Evolutionary conservation across 2,329 filamentous ascomycete genomes (phyloP).

Genomic region (Ploettnerulaceae sp.): DNA sequence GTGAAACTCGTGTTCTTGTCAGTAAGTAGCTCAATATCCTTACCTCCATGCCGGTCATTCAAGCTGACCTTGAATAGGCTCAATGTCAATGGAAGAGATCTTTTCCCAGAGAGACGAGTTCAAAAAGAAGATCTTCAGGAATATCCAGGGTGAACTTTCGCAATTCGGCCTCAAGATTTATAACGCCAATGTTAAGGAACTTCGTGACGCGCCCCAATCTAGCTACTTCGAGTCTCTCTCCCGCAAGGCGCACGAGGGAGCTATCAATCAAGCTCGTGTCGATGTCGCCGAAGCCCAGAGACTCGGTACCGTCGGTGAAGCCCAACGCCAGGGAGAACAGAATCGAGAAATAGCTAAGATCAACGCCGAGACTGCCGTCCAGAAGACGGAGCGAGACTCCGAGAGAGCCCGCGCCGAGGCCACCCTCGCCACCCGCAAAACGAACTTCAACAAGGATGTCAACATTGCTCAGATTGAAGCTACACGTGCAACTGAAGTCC

Average conservation of each 20-base stretch:
- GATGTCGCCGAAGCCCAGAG: conserved; percentile 62
- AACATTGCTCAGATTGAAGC: conserved; percentile 73
- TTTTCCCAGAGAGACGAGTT: conserved; percentile 66
- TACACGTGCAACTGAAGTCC: conserved; percentile 64
- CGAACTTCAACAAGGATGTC: conserved; percentile 67
- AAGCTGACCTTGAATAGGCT: conserved; percentile 36
- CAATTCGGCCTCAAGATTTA: conserved; percentile 75
- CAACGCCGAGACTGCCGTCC: conserved; percentile 76
- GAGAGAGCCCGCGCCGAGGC: conserved; percentile 77
- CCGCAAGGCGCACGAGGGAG: conserved; percentile 79
- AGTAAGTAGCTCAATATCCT: conserved; percentile 36
- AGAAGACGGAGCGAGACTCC: conserved; percentile 78
- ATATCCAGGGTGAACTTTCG: conserved; percentile 55
- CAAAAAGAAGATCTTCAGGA: conserved; percentile 68
- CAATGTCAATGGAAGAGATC: conserved; percentile 64
- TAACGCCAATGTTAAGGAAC: conserved; percentile 75
- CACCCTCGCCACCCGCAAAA: conserved; percentile 66
- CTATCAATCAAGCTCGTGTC: conserved; percentile 70
- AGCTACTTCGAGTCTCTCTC: conserved; percentile 79
- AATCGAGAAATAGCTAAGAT: conserved; percentile 87
- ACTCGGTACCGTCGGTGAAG: conserved; percentile 69
- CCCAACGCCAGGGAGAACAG: conserved; percentile 71
- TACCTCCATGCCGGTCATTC: background rate
- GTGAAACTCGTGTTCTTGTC: conserved; percentile 78
- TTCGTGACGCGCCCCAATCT: conserved; percentile 76